These are phyloP conservation scores for Gossypioides kirkii DNA, from an alignment of 345 rosid species.

Conservation along the genomic window DNA sequence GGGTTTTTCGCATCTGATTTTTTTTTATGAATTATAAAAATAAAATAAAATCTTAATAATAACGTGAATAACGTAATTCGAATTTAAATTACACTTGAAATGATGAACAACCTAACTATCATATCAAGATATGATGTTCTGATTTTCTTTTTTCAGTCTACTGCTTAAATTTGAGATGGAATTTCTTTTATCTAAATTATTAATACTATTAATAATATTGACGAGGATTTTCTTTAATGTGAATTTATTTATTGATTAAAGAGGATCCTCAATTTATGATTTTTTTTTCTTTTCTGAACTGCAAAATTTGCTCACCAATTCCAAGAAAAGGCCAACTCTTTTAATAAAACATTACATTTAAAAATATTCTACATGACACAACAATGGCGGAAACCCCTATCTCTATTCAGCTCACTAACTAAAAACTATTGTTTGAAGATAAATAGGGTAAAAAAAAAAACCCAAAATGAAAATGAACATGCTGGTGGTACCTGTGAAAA, in stretches of 20 bases:
- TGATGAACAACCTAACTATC: too few species aligned
- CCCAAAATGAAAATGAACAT: conserved; percentile 18
- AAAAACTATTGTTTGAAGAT: conserved; percentile 11
- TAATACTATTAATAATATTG: too few species aligned
- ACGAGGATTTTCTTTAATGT: too few species aligned
- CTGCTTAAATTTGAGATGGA: too few species aligned
- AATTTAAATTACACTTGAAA: too few species aligned
- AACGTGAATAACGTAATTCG: too few species aligned
- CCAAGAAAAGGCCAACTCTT: neutral
- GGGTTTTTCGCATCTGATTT: neutral
- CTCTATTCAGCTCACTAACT: conserved; percentile 26
- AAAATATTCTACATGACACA: conserved; percentile 38
- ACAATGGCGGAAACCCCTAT: conserved; percentile 24
- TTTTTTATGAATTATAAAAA: too few species aligned
- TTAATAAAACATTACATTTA: conserved; percentile 23
- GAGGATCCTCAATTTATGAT: neutral
- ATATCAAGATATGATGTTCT: too few species aligned
- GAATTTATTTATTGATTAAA: neutral
- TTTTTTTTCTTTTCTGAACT: too few species aligned
- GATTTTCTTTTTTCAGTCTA: too few species aligned
- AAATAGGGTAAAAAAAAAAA: conserved; percentile 2
- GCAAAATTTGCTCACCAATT: conserved; percentile 4
- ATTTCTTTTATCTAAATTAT: too few species aligned
- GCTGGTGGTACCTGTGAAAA: conserved; percentile 2
- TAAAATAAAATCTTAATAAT: too few species aligned